Evolutionary conservation across 805 yeast genomes (phyloP).

Genomic region (Candida sanyiensis): DNA sequence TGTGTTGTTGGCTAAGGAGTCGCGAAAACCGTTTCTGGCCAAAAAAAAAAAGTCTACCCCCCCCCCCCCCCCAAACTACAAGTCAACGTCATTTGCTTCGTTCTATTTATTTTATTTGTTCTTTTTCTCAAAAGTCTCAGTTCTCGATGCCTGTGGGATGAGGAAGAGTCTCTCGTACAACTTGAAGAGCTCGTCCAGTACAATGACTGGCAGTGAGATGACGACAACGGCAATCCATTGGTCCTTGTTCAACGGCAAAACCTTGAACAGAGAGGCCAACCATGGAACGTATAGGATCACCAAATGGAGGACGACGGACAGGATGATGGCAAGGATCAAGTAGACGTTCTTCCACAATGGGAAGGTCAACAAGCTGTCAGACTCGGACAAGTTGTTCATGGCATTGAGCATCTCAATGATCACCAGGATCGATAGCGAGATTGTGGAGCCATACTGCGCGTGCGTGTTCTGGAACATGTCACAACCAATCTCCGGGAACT

Average conservation of each 20-base stretch:
- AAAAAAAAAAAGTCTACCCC: too few species aligned
- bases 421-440: constrained; percentile 35
- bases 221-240: constrained; percentile 34
- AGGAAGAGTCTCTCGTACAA: constrained; percentile 27
- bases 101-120: too few species aligned
- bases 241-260: constrained; percentile 27
- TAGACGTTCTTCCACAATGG: constrained; percentile 36
- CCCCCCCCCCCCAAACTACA: too few species aligned
- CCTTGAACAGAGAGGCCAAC: constrained; percentile 29
- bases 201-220: constrained; percentile 33
- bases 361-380: constrained; percentile 33
- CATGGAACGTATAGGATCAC: constrained; percentile 32
- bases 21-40: too few species aligned
- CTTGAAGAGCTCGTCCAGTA: constrained; percentile 34
- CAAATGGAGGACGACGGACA: constrained; percentile 31
- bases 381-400: constrained; percentile 33
- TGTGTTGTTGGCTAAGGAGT: too few species aligned
- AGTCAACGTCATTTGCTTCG: too few species aligned
- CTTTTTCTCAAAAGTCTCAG: background rate
- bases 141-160: constrained; percentile 5
- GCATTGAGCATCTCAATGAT: constrained; percentile 39
- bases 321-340: constrained; percentile 31
- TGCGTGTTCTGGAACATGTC: constrained; percentile 27
- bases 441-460: constrained; percentile 31
- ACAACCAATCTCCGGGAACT: constrained; percentile 31